Evolutionary conservation across 2,329 filamentous ascomycete genomes (phyloP), one percentile per base, ranked within the genome.

Genomic region (Colletotrichum simmondsii): DNA sequence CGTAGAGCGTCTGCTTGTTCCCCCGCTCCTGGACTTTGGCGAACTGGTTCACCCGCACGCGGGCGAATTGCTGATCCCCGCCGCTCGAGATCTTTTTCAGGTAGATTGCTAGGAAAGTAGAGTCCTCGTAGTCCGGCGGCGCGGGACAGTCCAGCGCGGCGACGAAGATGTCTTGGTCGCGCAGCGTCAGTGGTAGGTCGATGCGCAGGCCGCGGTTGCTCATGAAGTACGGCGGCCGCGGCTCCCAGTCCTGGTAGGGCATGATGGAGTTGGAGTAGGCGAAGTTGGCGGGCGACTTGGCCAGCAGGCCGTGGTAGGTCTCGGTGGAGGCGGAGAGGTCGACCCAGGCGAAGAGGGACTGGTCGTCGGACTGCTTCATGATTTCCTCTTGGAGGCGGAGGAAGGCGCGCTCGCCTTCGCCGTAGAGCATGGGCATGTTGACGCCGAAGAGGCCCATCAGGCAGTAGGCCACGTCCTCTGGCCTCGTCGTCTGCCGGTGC

Each of bases 251-350:
- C 58, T 79, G 73, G 68, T 79, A 82, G 11, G 77, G 77, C 10
- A 81, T 68, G 2, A 79, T 80, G 22, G 80, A 75, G 12, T 79
- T 80, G 1, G 82, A 82, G 71, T 82, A 80, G 2, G 80, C 79
- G 75, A 86, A 86, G 4, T 79, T 79, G 53, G 77, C 75, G n/a
- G 84, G 22, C 89, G 86, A 49, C 4, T 49, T 49, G 19, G 42
- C 42, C 16, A 49, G 26, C 19, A 49, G 42, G 19, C 42, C 19
- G 42, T 49, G 42, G 42, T 49, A 49, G 19, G 42, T 49, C 42
- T 64, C 61, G 10, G 61, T 22, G 3, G 61, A 35, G 1, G 61
- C 61, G 2, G 46, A 54, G 12, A 32, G 42, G 19, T 64, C 61
- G 8, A 64, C 42, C 30, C 61, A 54, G 0, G 46, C 61, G 12